Conservation (phyloP, 805 yeast genomes). For the Candida koratica region DNA sequence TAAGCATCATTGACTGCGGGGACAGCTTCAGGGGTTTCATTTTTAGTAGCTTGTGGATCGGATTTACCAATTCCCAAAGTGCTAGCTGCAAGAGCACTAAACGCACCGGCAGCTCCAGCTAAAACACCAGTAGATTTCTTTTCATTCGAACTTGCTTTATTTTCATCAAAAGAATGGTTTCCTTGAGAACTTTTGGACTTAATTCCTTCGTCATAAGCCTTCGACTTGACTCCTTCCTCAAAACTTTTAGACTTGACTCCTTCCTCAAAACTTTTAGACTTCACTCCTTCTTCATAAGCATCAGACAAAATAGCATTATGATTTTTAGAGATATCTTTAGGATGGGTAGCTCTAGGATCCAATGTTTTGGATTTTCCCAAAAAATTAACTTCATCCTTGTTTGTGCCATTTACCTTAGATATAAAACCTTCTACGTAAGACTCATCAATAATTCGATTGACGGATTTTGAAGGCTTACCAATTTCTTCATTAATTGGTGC, state of each 20-base stretch:
- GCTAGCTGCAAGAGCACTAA: constrained; percentile 20
- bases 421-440: no score
- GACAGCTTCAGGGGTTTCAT: constrained; percentile 10
- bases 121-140: constrained; percentile 13
- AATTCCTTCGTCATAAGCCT: constrained; percentile 15
- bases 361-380: constrained; percentile 11
- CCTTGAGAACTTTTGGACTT: constrained; percentile 10
- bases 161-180: no score
- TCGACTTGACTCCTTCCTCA: constrained; percentile 16
- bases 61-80: constrained; percentile 10
- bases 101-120: constrained; percentile 23
- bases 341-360: constrained; percentile 12
- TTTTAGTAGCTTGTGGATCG: constrained; percentile 4
- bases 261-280: constrained; percentile 12
- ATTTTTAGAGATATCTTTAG: not conserved
- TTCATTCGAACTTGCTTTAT: not conserved
- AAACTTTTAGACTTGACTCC: not conserved
- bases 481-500: no score
- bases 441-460: no score
- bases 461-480: no score
- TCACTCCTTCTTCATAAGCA: constrained; percentile 20
- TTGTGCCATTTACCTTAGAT: no score
- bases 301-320: constrained; percentile 8
- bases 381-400: no score
- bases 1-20: constrained; percentile 11